Evolutionary conservation across 73 alveolate genomes (phyloP).

Genomic region (Effrenium voratum): DNA sequence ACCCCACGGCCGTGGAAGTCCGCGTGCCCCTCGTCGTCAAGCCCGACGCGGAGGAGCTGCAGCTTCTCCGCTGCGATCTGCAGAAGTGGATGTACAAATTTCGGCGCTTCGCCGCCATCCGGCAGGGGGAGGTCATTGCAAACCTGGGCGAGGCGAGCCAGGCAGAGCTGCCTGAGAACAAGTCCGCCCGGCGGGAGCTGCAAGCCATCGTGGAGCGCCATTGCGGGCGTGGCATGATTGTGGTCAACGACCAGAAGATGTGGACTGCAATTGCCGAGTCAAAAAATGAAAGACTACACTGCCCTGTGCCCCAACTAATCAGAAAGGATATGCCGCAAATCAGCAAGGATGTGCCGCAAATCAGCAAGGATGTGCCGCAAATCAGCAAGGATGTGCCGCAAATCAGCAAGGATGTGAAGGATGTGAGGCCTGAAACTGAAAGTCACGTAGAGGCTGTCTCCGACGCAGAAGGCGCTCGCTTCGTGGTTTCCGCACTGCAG

Average conservation of each 20-base stretch:
- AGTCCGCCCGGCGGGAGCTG: constrained; percentile 59
- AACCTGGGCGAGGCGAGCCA: constrained; percentile 50
- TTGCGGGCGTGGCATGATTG: constrained; percentile 89
- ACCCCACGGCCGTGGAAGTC: constrained; percentile 54
- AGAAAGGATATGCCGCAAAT: no score
- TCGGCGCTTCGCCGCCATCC: constrained; percentile 61
- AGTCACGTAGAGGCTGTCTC: no score
- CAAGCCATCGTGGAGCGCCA: constrained; percentile 85
- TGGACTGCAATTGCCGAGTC: constrained; percentile 92
- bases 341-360: neutral
- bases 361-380: neutral
- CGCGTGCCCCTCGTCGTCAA: constrained; percentile 66
- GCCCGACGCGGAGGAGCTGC: constrained; percentile 50
- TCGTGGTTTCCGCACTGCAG: constrained; percentile 56
- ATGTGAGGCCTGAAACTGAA: no score
- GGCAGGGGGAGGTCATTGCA: constrained; percentile 85
- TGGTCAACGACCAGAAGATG: constrained; percentile 90
- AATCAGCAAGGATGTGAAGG: neutral
- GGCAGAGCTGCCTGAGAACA: constrained; percentile 77
- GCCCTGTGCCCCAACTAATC: constrained; percentile 6
- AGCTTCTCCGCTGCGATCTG: constrained; percentile 47
- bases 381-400: neutral
- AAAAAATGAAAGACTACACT: constrained; percentile 56
- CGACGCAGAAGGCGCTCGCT: constrained; percentile 18
- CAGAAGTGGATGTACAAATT: constrained; percentile 93